Evolutionary conservation across 306 rosid species (phyloP), one percentile per base, ranked within the genome.

Genomic region (Herpetospermum pedunculosum): DNA sequence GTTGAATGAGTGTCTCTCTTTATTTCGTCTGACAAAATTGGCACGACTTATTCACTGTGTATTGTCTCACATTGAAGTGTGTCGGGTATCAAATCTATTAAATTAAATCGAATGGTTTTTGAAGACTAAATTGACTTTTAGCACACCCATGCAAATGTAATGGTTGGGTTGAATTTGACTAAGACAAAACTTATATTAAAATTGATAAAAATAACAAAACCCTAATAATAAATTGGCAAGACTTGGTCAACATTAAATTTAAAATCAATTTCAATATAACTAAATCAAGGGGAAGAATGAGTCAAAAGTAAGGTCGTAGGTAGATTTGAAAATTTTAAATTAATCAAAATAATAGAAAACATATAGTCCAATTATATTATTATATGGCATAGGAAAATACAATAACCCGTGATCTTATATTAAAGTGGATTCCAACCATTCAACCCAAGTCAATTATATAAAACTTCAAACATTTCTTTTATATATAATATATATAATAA

Each of bases 381-480:
- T 12, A 30, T 18, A 30, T 4, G 41, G 44, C 26, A 63, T 43
- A 15, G 37, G 25, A 68, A 68, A 23, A 68, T 37, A 64, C 46
- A 59, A 21, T 58, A 29, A 62, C 25, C 21, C 78, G 70, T 63
- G 70, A 63, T 30, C 30, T 63, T 59, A 59, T 32, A 59, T 32
- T 63, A 35, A 37, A 15, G 23, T 63, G 70, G 70, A 63, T 9
- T 63, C 47, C 29, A 63, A 60, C 69, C 41, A 60, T 60, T 60
- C 15, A 60, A 6, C 69, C 69, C 34, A 60, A 60, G 69, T 60
- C 26, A 60, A 60, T 60, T 6, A 7, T 60, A n/a, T n/a, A n/a
- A 60, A 60, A 60, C 43, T 60, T 59, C 12, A 8, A 12, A 10
- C 2, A 9, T 13, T 3, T 44, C 25, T 48, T 48, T 18, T 7